phyloP scores from a whole-genome alignment of 352 stramenopile species.

The Globisporangium takayamanum region DNA sequence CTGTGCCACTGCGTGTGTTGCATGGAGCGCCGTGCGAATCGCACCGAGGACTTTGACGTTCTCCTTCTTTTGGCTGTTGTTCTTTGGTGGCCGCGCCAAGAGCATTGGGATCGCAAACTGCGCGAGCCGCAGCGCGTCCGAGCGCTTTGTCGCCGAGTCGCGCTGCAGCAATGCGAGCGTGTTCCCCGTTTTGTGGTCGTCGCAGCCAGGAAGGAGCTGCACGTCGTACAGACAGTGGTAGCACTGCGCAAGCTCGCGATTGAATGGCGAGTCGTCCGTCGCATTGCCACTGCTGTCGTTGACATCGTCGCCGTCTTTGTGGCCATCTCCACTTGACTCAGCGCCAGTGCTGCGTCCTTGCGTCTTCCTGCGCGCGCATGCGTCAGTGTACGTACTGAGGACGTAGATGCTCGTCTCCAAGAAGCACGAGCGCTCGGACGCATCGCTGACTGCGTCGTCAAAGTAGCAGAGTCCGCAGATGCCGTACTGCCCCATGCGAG shows the following conservation, averaged over 20 bases:
- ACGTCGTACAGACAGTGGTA: conserved; percentile 73
- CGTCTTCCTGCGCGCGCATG: neutral
- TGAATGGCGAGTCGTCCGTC: conserved; percentile 25
- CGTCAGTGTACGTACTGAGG: conserved; percentile 24
- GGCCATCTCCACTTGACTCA: too few relatives aligned
- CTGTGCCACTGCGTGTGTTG: neutral
- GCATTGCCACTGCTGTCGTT: neutral
- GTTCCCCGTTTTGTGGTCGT: conserved; percentile 53
- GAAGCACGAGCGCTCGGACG: conserved; percentile 23
- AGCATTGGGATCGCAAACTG: conserved; percentile 59
- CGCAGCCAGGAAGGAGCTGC: conserved; percentile 44
- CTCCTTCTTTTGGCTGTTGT: conserved; percentile 70
- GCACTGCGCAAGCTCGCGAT: conserved; percentile 52
- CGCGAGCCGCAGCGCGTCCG: conserved; percentile 25
- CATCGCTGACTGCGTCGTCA: conserved; percentile 3
- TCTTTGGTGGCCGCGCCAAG: conserved; percentile 45
- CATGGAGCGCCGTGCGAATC: conserved; percentile 36
- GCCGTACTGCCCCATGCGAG: conserved; percentile 33
- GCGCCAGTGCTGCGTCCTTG: conserved; percentile 3
- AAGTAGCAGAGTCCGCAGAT: conserved; percentile 39
- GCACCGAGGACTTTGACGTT: conserved; percentile 56
- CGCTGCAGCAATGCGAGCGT: conserved; percentile 25
- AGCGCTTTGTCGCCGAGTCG: conserved; percentile 11
- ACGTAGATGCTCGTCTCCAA: conserved; percentile 32
- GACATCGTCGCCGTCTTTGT: conserved; percentile 12